Percentiles rank a stretch among this genome's conserved stretches.
Evolutionary conservation across 345 rosid species (phyloP).

Genomic region (Rubroshorea leprosula): DNA sequence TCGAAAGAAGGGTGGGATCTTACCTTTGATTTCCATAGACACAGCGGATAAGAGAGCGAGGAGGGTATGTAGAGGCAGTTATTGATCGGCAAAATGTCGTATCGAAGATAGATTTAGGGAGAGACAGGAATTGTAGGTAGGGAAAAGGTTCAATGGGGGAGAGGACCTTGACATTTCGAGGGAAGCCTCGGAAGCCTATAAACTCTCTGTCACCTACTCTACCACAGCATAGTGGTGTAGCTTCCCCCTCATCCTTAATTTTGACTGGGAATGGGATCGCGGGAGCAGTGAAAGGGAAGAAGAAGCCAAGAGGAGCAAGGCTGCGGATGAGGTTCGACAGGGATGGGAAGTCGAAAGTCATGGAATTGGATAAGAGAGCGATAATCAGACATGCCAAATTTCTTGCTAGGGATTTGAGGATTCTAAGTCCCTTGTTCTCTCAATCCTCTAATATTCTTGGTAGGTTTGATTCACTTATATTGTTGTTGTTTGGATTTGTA

Average conservation of each 20-base stretch:
- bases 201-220: not conserved
- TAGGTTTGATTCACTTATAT: constrained; percentile 7
- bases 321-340: not conserved
- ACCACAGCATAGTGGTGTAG: not conserved
- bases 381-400: not conserved
- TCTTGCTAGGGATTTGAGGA: not conserved
- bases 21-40: too few species aligned
- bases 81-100: too few species aligned
- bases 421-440: constrained; percentile 84
- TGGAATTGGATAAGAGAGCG: not conserved
- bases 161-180: not conserved
- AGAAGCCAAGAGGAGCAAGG: not conserved
- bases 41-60: too few species aligned
- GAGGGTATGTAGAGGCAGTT: too few species aligned
- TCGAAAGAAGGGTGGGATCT: too few species aligned
- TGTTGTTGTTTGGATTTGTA: not conserved
- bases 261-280: not conserved
- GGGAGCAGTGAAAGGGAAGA: not conserved
- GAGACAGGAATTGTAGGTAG: too few species aligned
- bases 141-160: not conserved
- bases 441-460: constrained; percentile 86
- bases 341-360: not conserved
- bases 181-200: not conserved
- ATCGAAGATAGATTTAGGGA: too few species aligned
- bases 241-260: not conserved